A percentile compares a stretch with the other conserved stretches of the same genome.
Evolutionary conservation across 371 early-diverging fungal genomes (phyloP).

Genomic region (Mortierella sp.): DNA sequence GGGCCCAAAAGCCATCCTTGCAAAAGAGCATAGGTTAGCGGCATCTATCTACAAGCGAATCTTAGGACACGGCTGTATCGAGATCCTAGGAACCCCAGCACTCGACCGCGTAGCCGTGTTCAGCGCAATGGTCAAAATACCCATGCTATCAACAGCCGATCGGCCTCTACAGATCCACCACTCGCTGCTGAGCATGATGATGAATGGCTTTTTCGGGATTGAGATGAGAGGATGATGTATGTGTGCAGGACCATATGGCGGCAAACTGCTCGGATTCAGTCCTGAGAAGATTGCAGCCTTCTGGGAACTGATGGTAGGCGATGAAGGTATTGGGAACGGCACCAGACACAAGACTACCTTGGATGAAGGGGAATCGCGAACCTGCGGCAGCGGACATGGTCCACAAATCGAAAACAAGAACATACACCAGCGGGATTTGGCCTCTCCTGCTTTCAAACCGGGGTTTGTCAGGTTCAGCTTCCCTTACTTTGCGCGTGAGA

Average conservation of each 20-base stretch:
- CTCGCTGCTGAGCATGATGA: slow-evolving; percentile 32
- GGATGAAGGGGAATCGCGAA: background rate
- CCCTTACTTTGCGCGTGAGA: slow-evolving; percentile 32
- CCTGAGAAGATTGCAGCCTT: slow-evolving; percentile 18
- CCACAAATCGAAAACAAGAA: too few relatives aligned
- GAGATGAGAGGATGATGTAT: slow-evolving; percentile 47
- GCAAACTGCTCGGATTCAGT: slow-evolving; percentile 17
- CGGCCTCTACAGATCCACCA: slow-evolving; percentile 31
- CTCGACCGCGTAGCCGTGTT: slow-evolving; percentile 27
- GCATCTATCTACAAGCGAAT: slow-evolving; percentile 10
- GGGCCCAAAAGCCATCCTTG: slow-evolving; percentile 14
- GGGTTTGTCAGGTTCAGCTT: slow-evolving; percentile 43
- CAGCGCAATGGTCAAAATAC: slow-evolving; percentile 20
- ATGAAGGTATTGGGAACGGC: background rate
- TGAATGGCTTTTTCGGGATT: slow-evolving; percentile 44
- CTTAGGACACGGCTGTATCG: background rate
- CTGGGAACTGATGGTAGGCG: slow-evolving; percentile 31
- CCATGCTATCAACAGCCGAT: background rate
- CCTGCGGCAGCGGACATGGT: too few relatives aligned
- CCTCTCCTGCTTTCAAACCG: slow-evolving; percentile 7
- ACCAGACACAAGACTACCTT: background rate
- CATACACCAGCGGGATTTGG: slow-evolving; percentile 28
- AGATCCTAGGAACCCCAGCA: slow-evolving; percentile 14
- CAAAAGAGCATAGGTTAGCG: slow-evolving; percentile 25
- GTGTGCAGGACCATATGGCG: slow-evolving; percentile 37